A percentile compares a stretch with the other conserved stretches of the same genome.
These are phyloP conservation scores for Saccharum officinarum DNA, from an alignment of 176 grass and related monocot species.

Conservation along the genomic window DNA sequence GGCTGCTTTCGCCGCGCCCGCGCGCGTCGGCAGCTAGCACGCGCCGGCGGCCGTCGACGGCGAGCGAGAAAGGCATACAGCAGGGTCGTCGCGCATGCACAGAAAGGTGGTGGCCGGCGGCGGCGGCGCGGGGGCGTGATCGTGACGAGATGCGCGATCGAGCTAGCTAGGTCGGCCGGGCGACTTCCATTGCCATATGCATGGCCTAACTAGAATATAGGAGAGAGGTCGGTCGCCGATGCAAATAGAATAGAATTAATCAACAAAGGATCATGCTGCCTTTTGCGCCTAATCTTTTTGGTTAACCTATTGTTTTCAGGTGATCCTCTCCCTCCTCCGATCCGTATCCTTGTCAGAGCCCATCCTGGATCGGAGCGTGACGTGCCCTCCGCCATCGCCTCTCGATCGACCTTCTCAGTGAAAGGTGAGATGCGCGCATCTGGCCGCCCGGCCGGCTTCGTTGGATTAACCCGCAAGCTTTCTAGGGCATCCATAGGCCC, in stretches of 20 bases:
- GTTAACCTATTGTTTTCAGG: slow-evolving; percentile 9
- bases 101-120: background rate
- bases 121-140: no score
- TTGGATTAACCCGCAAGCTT: background rate
- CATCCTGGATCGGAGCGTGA: background rate
- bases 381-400: background rate
- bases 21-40: background rate
- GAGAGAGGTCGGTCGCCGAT: background rate
- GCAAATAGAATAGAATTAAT: background rate
- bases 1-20: no score
- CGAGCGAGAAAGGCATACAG: no score
- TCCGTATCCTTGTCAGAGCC: background rate
- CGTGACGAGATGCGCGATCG: background rate
- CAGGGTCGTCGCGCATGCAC: no score
- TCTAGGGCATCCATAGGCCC: background rate
- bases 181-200: background rate
- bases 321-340: background rate
- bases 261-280: background rate
- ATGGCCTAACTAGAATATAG: background rate
- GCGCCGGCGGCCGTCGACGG: background rate
- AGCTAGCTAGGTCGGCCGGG: background rate
- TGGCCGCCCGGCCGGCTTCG: background rate
- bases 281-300: background rate
- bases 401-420: background rate
- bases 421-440: background rate